These are phyloP conservation scores for Wickerhamiella brachini DNA, from an alignment of 805 yeast genomes.

Conservation along the genomic window DNA sequence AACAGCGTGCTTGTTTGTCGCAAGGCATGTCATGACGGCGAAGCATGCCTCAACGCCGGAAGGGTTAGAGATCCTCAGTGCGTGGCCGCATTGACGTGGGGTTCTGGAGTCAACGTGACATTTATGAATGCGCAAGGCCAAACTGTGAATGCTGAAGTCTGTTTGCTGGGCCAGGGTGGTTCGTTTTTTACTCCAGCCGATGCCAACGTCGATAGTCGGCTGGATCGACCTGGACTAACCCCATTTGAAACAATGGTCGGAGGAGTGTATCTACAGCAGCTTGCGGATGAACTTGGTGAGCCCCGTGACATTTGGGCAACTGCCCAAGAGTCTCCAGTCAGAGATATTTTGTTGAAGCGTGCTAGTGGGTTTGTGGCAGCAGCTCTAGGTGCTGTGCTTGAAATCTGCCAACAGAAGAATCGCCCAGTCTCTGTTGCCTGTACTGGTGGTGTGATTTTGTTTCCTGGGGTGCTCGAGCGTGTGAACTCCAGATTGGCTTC, in stretches of 20 bases:
- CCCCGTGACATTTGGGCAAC: background rate
- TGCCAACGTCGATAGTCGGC: conserved; percentile 1
- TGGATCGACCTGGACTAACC: conserved; percentile 1
- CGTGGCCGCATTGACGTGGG: conserved; percentile 15
- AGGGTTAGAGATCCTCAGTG: conserved; percentile 7
- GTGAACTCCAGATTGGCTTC: background rate
- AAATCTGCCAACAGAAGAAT: background rate
- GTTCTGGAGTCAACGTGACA: conserved; percentile 17
- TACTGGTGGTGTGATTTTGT: conserved; percentile 17
- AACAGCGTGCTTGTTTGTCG: background rate
- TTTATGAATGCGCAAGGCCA: background rate
- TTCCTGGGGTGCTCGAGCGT: conserved; percentile 6
- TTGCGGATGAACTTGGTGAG: background rate
- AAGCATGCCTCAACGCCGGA: conserved; percentile 16
- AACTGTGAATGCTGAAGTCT: conserved; percentile 14
- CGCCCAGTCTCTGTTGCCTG: conserved; percentile 8
- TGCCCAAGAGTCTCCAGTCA: background rate
- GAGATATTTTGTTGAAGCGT: conserved; percentile 1
- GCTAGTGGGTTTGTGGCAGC: conserved; percentile 13
- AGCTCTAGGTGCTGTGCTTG: conserved; percentile 9
- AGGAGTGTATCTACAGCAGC: conserved; percentile 10
- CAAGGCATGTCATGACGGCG: conserved; percentile 16
- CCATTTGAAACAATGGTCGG: conserved; percentile 15
- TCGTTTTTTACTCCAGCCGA: conserved; percentile 4
- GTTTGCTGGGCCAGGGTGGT: conserved; percentile 11